Conservation (phyloP, 2,329 filamentous ascomycete species). For the Fusarium temperatum region DNA sequence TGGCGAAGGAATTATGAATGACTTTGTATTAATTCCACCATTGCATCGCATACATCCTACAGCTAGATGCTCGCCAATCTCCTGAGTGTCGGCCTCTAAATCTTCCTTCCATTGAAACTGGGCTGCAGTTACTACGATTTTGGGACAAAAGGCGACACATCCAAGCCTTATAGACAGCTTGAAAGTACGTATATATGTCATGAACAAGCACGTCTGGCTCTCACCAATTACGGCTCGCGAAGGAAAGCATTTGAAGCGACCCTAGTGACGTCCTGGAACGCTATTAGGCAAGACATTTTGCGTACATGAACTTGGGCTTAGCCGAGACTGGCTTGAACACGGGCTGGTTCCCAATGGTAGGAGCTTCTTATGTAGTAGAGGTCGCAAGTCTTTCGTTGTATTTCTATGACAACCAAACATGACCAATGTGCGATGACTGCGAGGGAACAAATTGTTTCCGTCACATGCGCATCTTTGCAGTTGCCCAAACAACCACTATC, state of each 20-base stretch:
- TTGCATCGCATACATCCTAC: too few relatives aligned
- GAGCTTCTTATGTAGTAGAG: not conserved
- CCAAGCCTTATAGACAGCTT: rapidly evolving
- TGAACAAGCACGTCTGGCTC: rapidly evolving
- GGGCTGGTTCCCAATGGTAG: too few relatives aligned
- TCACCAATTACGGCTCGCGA: not conserved
- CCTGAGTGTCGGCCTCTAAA: too few relatives aligned
- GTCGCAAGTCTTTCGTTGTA: too few relatives aligned
- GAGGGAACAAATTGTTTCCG: not conserved
- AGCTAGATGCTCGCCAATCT: not conserved
- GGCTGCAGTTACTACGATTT: not conserved
- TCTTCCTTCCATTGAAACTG: too few relatives aligned
- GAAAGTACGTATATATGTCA: rapidly evolving
- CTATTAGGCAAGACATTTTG: rapidly evolving
- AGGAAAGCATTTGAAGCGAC: not conserved
- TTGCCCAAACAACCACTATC: not conserved
- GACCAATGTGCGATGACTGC: not conserved
- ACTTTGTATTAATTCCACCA: not conserved
- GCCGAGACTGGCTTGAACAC: too few relatives aligned
- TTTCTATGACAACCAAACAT: too few relatives aligned
- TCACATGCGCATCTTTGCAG: not conserved
- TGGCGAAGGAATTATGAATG: rapidly evolving
- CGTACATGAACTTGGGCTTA: rapidly evolving
- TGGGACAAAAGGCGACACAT: rapidly evolving
- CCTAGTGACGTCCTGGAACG: too few relatives aligned